phyloP scores from a whole-genome alignment of 352 stramenopile species.

The Globisporangium mamillatum region DNA sequence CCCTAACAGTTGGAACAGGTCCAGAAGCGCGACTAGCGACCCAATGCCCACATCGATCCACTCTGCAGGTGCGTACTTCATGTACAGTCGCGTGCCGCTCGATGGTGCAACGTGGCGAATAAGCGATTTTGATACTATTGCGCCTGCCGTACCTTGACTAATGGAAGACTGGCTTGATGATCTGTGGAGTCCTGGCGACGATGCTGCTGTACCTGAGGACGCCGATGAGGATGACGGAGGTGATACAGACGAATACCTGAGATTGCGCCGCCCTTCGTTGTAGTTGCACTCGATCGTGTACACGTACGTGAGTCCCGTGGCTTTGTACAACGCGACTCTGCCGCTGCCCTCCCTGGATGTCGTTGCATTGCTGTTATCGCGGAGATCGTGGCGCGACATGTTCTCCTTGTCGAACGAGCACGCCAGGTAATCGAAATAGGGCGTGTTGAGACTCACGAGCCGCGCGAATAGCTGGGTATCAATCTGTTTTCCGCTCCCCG shows the following conservation, averaged over 20 bases:
- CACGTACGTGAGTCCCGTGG: slow-evolving; percentile 69
- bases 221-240: background rate
- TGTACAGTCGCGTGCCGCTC: slow-evolving; percentile 36
- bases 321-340: slow-evolving; percentile 69
- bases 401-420: slow-evolving; percentile 84
- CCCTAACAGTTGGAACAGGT: slow-evolving; percentile 55
- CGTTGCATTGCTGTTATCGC: slow-evolving; percentile 51
- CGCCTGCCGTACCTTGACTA: slow-evolving; percentile 13
- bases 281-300: slow-evolving; percentile 95
- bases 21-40: slow-evolving; percentile 51
- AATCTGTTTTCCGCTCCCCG: slow-evolving; percentile 38
- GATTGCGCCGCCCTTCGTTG: slow-evolving; percentile 64
- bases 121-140: slow-evolving; percentile 15
- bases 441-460: slow-evolving; percentile 63
- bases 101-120: slow-evolving; percentile 16
- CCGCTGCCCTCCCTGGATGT: slow-evolving; percentile 68
- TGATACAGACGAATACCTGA: slow-evolving; percentile 25
- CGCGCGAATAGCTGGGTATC: slow-evolving; percentile 84
- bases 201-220: background rate
- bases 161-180: slow-evolving; percentile 11
- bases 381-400: slow-evolving; percentile 49
- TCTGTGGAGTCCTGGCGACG: background rate
- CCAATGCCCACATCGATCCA: slow-evolving; percentile 69
- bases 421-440: slow-evolving; percentile 85
- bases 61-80: slow-evolving; percentile 62